These are phyloP conservation scores for Camellia oleifera DNA, from an alignment of 179 eudicot species.

Conservation along the genomic window DNA sequence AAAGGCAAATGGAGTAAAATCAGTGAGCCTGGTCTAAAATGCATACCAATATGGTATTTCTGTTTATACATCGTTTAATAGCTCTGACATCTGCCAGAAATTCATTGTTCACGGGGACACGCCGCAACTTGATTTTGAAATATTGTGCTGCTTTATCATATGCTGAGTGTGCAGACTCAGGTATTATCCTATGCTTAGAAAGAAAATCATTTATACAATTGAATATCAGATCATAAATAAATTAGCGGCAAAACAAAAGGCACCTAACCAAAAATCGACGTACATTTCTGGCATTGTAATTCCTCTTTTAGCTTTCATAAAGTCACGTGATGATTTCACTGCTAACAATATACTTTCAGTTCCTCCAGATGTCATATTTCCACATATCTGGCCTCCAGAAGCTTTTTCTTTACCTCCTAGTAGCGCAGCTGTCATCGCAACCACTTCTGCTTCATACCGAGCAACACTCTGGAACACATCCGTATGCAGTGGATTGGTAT, in stretches of 20 bases:
- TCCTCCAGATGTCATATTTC: constrained; percentile 99
- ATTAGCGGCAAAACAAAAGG: constrained; percentile 1
- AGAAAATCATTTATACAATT: constrained; percentile 9
- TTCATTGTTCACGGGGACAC: constrained; percentile 77
- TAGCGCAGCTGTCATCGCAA: constrained; percentile 92
- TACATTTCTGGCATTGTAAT: constrained; percentile 86
- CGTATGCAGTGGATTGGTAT: constrained; percentile 93
- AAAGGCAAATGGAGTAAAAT: neutral
- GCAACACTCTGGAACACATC: constrained; percentile 91
- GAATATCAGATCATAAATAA: neutral
- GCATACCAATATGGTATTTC: constrained; percentile 75
- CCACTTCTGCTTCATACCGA: constrained; percentile 89
- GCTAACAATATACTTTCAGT: constrained; percentile 96
- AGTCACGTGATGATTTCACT: constrained; percentile 91
- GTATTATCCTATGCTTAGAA: constrained; percentile 66
- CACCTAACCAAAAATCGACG: constrained; percentile 13
- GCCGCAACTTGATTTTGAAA: constrained; percentile 86
- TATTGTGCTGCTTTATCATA: constrained; percentile 99
- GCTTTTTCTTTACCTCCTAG: constrained; percentile 79
- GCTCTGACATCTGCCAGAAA: constrained; percentile 82
- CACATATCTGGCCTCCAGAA: constrained; percentile 91
- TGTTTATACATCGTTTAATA: constrained; percentile 64
- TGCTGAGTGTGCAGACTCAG: constrained; percentile 96
- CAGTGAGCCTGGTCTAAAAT: neutral
- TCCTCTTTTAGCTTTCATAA: constrained; percentile 79